Evolutionary conservation across 345 rosid genomes (phyloP).

Genomic region (Eucalyptus paniculata): DNA sequence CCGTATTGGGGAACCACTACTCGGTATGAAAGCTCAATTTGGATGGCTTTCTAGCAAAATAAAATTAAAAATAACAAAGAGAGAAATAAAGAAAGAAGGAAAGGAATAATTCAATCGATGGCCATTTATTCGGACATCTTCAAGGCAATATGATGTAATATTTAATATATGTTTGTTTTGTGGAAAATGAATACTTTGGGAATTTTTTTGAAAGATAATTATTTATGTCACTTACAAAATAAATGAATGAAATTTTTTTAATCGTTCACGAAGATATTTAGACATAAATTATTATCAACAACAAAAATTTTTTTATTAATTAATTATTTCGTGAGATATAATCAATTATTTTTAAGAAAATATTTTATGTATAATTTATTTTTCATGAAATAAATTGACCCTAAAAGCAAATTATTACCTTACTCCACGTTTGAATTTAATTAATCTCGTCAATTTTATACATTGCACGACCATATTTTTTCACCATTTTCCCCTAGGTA

Average conservation of each 20-base stretch:
- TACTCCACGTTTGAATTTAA: not conserved
- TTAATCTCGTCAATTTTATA: not conserved
- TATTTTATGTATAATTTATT: too few species aligned
- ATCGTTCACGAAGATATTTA: fast-evolving
- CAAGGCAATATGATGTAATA: not conserved
- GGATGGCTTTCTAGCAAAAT: not conserved
- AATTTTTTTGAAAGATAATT: too few species aligned
- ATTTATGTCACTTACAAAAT: too few species aligned
- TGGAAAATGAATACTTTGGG: not conserved
- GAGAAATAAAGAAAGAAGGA: not conserved
- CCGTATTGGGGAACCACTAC: not conserved
- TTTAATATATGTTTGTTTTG: too few species aligned
- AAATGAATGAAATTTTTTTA: not conserved
- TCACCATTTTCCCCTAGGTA: not conserved
- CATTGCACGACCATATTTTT: too few species aligned
- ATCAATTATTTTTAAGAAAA: too few species aligned
- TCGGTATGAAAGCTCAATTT: not conserved
- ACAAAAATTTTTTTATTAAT: too few species aligned
- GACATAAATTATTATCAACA: too few species aligned
- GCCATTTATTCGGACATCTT: not conserved
- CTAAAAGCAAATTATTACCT: not conserved
- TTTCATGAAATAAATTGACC: too few species aligned
- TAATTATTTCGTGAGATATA: not conserved
- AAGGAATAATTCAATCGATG: not conserved
- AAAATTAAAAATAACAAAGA: too few species aligned